Conservation (phyloP, 1,284 basidiomycete species). For the Fomitopsis palustris region DNA sequence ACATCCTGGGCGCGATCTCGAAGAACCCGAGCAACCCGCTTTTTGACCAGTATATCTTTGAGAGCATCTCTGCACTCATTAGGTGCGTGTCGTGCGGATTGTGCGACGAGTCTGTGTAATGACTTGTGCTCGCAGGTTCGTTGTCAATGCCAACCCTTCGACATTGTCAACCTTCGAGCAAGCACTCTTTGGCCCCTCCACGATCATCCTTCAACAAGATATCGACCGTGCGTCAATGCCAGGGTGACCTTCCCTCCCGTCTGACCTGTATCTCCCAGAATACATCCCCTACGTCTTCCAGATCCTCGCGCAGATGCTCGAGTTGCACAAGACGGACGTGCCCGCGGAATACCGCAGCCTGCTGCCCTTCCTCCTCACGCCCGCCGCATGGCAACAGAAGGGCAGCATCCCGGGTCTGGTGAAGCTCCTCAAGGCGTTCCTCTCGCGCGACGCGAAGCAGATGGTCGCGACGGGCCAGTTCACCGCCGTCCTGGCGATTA, state of each 20-base stretch:
- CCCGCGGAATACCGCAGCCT: conserved; percentile 80
- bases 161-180: conserved; percentile 78
- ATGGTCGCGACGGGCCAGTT: conserved; percentile 80
- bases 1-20: conserved; percentile 83
- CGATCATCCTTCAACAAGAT: conserved; percentile 86
- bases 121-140: conserved; percentile 51
- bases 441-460: conserved; percentile 65
- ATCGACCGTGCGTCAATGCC: conserved; percentile 69
- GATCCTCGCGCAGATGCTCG: conserved; percentile 93
- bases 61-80: conserved; percentile 90
- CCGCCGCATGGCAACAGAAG: conserved; percentile 89
- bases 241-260: not conserved
- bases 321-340: conserved; percentile 67
- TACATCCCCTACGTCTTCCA: conserved; percentile 99
- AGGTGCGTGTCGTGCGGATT: conserved; percentile 44
- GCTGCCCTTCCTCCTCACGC: conserved; percentile 83
- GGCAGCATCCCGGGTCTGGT: conserved; percentile 97
- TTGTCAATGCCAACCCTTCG: conserved; percentile 66
- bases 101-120: not conserved
- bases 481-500: conserved; percentile 81
- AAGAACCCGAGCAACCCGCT: conserved; percentile 97
- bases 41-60: conserved; percentile 97
- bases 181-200: conserved; percentile 86
- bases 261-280: conserved; percentile 46
- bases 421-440: conserved; percentile 83